Base-by-base conservation (phyloP, 2,329 filamentous ascomycete genomes). In the Myotisia sp. region DNA sequence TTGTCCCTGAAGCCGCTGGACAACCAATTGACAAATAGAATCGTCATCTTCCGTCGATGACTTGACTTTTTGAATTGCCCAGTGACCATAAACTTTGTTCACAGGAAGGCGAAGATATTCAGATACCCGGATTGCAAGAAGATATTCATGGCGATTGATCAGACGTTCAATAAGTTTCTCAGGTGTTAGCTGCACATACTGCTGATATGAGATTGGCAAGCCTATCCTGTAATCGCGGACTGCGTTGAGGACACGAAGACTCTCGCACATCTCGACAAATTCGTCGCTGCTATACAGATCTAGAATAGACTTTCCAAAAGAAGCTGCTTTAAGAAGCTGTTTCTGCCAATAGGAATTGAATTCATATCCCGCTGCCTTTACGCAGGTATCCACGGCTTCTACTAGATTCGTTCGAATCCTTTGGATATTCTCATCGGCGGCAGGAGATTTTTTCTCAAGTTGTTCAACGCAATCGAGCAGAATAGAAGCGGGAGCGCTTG, bases 241-340 rank as follows among this genome's bases (percentile, higher is more conserved):
- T 5, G 87, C 87, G 48, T 94, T 95, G 30, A 98, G 67, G 0
- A 98, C 86, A 10, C 90, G 78, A 10, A 98, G 62, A 1, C 79
- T 90, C 56, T 98, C 87, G 46, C 85, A 93, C 78, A 94, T 95
- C 42, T 95, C 87, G 35, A 98, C 90, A 58, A 95, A 98, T 44
- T 98, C 87, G 50, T 98, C 90, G 51, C 86, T 94, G 56, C 90
- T 94, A 60, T 95, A 98, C 8, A 95, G 76, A 48, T 95, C 90
- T 3, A 98, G 69, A 0, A 95, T 90, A 0, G 90, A 95, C 56
- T 98, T 98, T 41, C 90, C 90, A 54, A 94, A 95, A 0, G 87
- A 95, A 0, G 90, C 90, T 4, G 90, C 90, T 54, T 92, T 92
- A n/a, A 98, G 67, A 1, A 98, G 67, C 47, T 92, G 76, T 53